phyloP scores from a whole-genome alignment of 495 filamentous ascomycete genomes.

The Durotheca rogersii region DNA sequence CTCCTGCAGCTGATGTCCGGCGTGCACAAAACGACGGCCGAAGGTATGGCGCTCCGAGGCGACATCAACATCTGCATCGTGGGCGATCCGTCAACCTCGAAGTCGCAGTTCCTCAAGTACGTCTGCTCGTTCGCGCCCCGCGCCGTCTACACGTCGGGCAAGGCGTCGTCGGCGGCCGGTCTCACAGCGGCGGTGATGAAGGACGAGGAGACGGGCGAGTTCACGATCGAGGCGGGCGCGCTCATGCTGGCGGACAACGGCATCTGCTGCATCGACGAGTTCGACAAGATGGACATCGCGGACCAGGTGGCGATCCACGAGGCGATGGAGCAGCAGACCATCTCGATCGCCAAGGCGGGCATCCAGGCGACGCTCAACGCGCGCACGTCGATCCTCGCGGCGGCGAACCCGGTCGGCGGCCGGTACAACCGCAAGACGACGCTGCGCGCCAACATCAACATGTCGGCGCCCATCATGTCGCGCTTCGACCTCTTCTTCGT shows the following conservation, averaged over 20 bases:
- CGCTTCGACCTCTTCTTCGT: slow-evolving; percentile 99
- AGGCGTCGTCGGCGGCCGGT: slow-evolving; percentile 96
- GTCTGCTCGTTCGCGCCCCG: slow-evolving; percentile 94
- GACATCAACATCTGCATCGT: slow-evolving; percentile 99
- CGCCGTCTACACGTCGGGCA: slow-evolving; percentile 96
- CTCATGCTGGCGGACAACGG: slow-evolving; percentile 97
- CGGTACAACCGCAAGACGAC: slow-evolving; percentile 96
- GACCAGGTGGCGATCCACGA: slow-evolving; percentile 99
- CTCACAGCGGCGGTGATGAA: slow-evolving; percentile 96
- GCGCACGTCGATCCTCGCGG: slow-evolving; percentile 89
- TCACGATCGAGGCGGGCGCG: slow-evolving; percentile 97
- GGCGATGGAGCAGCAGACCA: slow-evolving; percentile 99
- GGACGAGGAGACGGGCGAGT: slow-evolving; percentile 97
- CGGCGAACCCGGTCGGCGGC: slow-evolving; percentile 93
- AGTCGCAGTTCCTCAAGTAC: slow-evolving; percentile 98
- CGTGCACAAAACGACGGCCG: slow-evolving; percentile 83
- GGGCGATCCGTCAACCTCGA: slow-evolving; percentile 95
- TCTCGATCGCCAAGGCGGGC: slow-evolving; percentile 97
- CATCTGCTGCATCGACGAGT: slow-evolving; percentile 98
- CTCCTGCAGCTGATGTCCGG: slow-evolving; percentile 91
- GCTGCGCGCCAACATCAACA: slow-evolving; percentile 92
- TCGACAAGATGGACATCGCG: slow-evolving; percentile 98
- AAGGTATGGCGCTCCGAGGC: slow-evolving; percentile 90
- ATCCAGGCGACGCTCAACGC: slow-evolving; percentile 98
- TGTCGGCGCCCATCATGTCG: slow-evolving; percentile 97